Percentiles rank a stretch among this genome's conserved stretches.
Evolutionary conservation across 441 rosid species (phyloP).

Genomic region (Bocquillonia castaneifolia): DNA sequence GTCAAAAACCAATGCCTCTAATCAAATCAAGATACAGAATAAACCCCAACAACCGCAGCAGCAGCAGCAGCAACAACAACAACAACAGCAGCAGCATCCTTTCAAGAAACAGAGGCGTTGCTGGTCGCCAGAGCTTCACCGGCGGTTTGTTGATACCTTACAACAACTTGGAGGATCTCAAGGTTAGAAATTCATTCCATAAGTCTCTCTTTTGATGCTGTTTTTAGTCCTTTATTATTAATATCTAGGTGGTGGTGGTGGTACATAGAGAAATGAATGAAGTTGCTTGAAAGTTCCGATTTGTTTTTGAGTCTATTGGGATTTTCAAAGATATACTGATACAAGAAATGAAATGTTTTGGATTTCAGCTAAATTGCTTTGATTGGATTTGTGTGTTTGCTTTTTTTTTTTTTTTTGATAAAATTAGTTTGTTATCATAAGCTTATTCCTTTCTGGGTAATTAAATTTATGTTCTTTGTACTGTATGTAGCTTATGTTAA

Average conservation of each 20-base stretch:
- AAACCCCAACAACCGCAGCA: constrained; percentile 32
- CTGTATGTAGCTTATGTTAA: background rate
- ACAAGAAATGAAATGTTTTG: background rate
- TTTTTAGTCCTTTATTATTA: background rate
- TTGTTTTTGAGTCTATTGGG: constrained; percentile 2
- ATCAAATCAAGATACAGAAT: constrained; percentile 31
- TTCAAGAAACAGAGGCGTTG: constrained; percentile 80
- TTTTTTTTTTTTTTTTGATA: background rate
- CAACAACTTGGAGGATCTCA: constrained; percentile 82
- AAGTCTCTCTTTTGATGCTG: background rate
- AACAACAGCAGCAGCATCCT: constrained; percentile 40
- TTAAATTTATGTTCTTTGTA: background rate
- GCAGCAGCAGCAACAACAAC: constrained; percentile 36
- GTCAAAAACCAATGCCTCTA: constrained; percentile 18
- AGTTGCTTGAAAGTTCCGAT: constrained; percentile 17
- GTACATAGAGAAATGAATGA: background rate
- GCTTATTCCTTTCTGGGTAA: background rate
- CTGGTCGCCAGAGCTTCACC: constrained; percentile 94
- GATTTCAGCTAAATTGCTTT: background rate
- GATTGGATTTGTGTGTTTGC: background rate
- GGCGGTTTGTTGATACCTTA: constrained; percentile 69
- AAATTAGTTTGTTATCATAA: background rate
- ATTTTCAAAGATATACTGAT: constrained; percentile 15
- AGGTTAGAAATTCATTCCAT: constrained; percentile 37
- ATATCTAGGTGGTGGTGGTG: background rate